Evolutionary conservation across 192 early-diverging fungal genomes (phyloP).

Genomic region (Coemansia sp.): DNA sequence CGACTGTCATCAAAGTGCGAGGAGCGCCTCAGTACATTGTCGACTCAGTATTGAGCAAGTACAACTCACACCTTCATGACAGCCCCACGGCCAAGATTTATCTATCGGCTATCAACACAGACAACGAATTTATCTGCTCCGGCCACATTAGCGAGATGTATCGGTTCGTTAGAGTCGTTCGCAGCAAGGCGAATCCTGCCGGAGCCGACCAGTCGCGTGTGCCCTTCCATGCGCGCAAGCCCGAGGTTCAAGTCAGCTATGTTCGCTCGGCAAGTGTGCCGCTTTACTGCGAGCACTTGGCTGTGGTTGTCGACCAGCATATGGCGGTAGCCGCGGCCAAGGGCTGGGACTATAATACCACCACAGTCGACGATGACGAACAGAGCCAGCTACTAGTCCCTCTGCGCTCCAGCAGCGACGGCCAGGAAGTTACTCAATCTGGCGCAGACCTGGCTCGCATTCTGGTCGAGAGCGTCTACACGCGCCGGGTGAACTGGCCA

Average conservation of each 20-base stretch:
- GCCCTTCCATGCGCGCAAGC: slow-evolving; percentile 80
- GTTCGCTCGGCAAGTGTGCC: slow-evolving; percentile 71
- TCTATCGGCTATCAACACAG: slow-evolving; percentile 78
- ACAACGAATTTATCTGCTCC: slow-evolving; percentile 73
- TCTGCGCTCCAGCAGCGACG: slow-evolving; percentile 10
- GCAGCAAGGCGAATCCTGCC: slow-evolving; percentile 74
- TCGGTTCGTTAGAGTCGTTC: slow-evolving; percentile 79
- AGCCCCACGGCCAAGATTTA: slow-evolving; percentile 60
- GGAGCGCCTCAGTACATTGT: slow-evolving; percentile 73
- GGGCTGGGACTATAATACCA: slow-evolving; percentile 62
- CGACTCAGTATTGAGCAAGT: slow-evolving; percentile 75
- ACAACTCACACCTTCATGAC: slow-evolving; percentile 68
- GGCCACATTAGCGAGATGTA: slow-evolving; percentile 81
- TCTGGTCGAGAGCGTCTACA: slow-evolving; percentile 32
- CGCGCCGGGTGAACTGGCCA: slow-evolving; percentile 39
- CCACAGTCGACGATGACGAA: slow-evolving; percentile 27
- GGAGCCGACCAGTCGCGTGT: slow-evolving; percentile 82
- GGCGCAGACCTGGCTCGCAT: slow-evolving; percentile 20
- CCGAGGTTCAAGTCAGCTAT: slow-evolving; percentile 79
- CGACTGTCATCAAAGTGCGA: slow-evolving; percentile 80
- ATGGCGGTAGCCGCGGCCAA: slow-evolving; percentile 69
- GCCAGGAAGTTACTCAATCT: slow-evolving; percentile 17
- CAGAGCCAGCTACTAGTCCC: background rate
- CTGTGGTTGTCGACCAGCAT: slow-evolving; percentile 61
- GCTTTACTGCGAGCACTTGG: slow-evolving; percentile 82